Conservation (phyloP, 305 asterid species). For the Fraxinus nigra region DNA sequence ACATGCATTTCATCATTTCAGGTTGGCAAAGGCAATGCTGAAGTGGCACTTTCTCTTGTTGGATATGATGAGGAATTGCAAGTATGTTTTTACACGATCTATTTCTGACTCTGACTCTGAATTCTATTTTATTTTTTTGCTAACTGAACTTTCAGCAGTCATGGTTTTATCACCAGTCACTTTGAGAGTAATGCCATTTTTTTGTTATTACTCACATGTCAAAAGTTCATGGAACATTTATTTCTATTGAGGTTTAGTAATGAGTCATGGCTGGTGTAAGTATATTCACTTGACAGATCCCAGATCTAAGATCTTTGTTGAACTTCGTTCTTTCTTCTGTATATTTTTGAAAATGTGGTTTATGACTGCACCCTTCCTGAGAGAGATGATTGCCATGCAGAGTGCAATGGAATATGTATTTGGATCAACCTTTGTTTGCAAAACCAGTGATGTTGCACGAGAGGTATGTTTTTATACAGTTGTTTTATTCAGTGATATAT, state of each 20-base stretch:
- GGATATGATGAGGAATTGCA: conserved; percentile 84
- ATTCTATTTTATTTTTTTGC: conserved; percentile 7
- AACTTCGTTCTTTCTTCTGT: neutral
- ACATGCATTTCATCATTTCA: conserved; percentile 28
- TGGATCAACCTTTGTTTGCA: conserved; percentile 97
- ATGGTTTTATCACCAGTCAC: conserved; percentile 16
- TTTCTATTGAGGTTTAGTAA: neutral
- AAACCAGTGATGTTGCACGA: conserved; percentile 70
- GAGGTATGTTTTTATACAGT: conserved; percentile 50
- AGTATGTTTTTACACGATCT: conserved; percentile 35
- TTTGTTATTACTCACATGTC: conserved; percentile 14
- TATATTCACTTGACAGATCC: neutral
- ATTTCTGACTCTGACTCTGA: conserved; percentile 5
- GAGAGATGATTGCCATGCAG: conserved; percentile 48
- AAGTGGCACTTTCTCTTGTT: conserved; percentile 88
- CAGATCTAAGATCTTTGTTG: conserved; percentile 9
- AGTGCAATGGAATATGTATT: conserved; percentile 90
- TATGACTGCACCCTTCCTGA: conserved; percentile 22
- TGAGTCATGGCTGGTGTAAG: neutral
- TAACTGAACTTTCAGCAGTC: neutral
- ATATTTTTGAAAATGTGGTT: conserved; percentile 13
- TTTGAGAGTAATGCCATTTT: conserved; percentile 5
- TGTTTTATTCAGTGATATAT: neutral
- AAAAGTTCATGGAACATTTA: conserved; percentile 7
- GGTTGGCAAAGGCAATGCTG: conserved; percentile 97